Evolutionary conservation across 2,329 filamentous ascomycete genomes (phyloP).

Genomic region (Fusarium nodosum): DNA sequence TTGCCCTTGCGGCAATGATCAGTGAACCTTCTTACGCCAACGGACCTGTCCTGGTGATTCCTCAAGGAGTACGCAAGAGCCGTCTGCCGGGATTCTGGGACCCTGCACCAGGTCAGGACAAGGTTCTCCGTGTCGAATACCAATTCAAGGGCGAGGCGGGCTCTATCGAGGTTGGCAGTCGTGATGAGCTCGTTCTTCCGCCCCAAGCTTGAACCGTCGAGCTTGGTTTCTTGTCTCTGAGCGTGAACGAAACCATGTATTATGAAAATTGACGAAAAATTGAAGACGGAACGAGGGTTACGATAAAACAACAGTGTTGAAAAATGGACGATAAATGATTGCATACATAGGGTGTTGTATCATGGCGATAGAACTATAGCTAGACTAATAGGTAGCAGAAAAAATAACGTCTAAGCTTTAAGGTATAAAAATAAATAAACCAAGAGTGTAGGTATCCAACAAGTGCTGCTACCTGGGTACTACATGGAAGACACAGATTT

Average conservation of each 20-base stretch:
- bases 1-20: constrained; percentile 62
- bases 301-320: constrained; percentile 1
- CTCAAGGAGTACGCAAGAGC: constrained; percentile 59
- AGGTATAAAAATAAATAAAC: too few relatives aligned
- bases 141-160: constrained; percentile 55
- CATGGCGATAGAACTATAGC: neutral
- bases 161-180: constrained; percentile 41
- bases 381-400: neutral
- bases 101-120: constrained; percentile 59
- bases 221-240: neutral
- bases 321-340: neutral
- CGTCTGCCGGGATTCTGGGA: constrained; percentile 66
- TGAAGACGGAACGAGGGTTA: constrained; percentile 1
- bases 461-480: neutral
- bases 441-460: neutral
- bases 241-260: constrained; percentile 15
- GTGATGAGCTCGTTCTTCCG: constrained; percentile 47
- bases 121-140: constrained; percentile 63
- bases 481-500: neutral
- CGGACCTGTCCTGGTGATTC: constrained; percentile 55
- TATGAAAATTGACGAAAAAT: constrained; percentile 17
- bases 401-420: neutral
- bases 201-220: constrained; percentile 17
- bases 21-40: constrained; percentile 46
- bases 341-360: constrained; percentile 5